phyloP scores from a whole-genome alignment of 345 rosid genomes.

The Psidium friedrichsthalianum region DNA sequence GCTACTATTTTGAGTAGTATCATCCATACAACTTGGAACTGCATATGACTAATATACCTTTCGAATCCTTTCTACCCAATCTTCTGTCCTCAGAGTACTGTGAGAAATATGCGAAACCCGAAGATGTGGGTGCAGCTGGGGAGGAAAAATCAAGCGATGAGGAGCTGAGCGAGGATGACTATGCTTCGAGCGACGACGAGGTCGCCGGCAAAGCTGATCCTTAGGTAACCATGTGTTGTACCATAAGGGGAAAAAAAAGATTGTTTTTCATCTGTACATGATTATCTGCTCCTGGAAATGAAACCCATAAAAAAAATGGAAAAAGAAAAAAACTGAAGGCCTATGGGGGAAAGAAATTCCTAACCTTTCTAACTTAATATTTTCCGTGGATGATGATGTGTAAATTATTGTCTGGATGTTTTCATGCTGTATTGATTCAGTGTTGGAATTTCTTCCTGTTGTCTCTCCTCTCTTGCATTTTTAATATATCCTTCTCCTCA shows the following conservation, averaged over 20 bases:
- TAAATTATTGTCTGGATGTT: slow-evolving; percentile 18
- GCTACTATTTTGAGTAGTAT: neutral
- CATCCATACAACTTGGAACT: neutral
- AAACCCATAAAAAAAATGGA: neutral
- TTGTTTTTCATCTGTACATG: slow-evolving; percentile 35
- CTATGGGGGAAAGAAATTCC: slow-evolving; percentile 13
- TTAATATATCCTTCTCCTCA: neutral
- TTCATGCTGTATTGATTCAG: slow-evolving; percentile 14
- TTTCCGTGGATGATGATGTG: slow-evolving; percentile 25
- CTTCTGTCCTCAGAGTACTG: slow-evolving; percentile 42
- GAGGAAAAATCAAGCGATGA: slow-evolving; percentile 82
- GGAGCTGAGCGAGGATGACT: slow-evolving; percentile 80
- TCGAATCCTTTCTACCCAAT: neutral
- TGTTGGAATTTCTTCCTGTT: neutral
- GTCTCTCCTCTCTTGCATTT: neutral
- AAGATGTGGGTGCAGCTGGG: slow-evolving; percentile 35
- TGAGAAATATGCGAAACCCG: slow-evolving; percentile 84
- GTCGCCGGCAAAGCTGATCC: slow-evolving; percentile 87
- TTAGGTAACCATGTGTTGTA: slow-evolving; percentile 1
- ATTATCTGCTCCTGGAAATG: slow-evolving; percentile 16
- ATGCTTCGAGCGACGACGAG: slow-evolving; percentile 53
- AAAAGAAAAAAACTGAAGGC: neutral
- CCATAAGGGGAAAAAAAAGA: neutral
- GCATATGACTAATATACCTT: neutral
- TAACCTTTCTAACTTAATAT: slow-evolving; percentile 10